Conservation (phyloP, 176 grass and related monocot genomes). For the Pontederia crassipes region DNA sequence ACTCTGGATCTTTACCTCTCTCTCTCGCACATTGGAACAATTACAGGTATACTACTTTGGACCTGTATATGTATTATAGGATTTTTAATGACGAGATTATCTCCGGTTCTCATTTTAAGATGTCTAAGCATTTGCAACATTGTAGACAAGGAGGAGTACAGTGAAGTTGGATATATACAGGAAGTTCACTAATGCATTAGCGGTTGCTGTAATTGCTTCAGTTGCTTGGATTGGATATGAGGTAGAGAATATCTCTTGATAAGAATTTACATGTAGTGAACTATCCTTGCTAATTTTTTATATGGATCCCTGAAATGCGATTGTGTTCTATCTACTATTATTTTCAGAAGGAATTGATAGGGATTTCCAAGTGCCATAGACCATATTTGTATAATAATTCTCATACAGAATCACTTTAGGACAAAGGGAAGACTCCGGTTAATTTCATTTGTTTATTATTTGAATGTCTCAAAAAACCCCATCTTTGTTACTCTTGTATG, state of each 20-base stretch:
- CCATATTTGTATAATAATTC: too few relatives aligned
- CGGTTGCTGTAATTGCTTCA: slow-evolving; percentile 75
- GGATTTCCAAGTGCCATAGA: too few relatives aligned
- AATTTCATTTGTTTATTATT: too few relatives aligned
- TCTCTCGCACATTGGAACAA: slow-evolving; percentile 89
- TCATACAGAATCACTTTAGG: too few relatives aligned
- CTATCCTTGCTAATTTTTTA: background rate
- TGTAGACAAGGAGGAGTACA: slow-evolving; percentile 72
- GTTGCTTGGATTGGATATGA: slow-evolving; percentile 99
- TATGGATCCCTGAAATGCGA: too few relatives aligned
- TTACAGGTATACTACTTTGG: slow-evolving; percentile 45
- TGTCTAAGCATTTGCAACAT: slow-evolving; percentile 18
- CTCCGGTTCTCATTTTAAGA: background rate
- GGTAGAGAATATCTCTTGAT: slow-evolving; percentile 24
- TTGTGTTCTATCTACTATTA: too few relatives aligned
- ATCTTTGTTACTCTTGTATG: too few relatives aligned
- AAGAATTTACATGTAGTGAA: background rate
- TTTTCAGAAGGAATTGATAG: too few relatives aligned
- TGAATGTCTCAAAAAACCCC: too few relatives aligned
- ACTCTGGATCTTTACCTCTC: slow-evolving; percentile 98
- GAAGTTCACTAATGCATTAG: slow-evolving; percentile 91
- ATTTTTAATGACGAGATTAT: background rate
- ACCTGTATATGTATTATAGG: background rate
- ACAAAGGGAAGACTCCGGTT: too few relatives aligned
- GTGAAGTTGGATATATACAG: slow-evolving; percentile 95